phyloP scores from a whole-genome alignment of 768 basidiomycete genomes.

The Austroboletus eburneus region DNA sequence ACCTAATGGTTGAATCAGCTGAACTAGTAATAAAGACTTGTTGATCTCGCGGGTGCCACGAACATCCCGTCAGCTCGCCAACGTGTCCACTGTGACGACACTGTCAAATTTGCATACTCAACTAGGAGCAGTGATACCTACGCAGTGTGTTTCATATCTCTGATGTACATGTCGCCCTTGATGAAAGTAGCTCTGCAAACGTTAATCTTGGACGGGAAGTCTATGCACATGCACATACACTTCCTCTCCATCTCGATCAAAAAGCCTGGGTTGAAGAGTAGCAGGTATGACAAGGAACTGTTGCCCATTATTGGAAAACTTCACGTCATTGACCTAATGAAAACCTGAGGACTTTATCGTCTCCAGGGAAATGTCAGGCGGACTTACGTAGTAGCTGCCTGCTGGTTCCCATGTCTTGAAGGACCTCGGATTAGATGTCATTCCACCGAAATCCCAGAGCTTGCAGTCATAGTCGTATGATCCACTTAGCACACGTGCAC shows the following conservation, averaged over 20 bases:
- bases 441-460: slow-evolving; percentile 99
- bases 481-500: slow-evolving; percentile 86
- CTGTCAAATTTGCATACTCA: slow-evolving; percentile 5
- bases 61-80: slow-evolving; percentile 81
- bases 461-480: slow-evolving; percentile 98
- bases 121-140: slow-evolving; percentile 39
- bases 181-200: slow-evolving; percentile 67
- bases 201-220: slow-evolving; percentile 33
- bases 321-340: slow-evolving; percentile 80
- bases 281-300: slow-evolving; percentile 86
- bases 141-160: slow-evolving; percentile 99
- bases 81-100: slow-evolving; percentile 76
- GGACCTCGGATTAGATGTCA: slow-evolving; percentile 85
- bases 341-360: not conserved
- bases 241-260: slow-evolving; percentile 90
- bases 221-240: slow-evolving; percentile 53
- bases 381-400: slow-evolving; percentile 80
- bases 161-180: slow-evolving; percentile 97
- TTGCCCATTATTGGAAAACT: slow-evolving; percentile 84
- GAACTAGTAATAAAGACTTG: slow-evolving; percentile 87
- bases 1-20: slow-evolving; percentile 95
- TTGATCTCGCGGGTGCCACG: slow-evolving; percentile 89
- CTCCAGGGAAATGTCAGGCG: not conserved
- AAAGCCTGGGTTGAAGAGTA: slow-evolving; percentile 82
- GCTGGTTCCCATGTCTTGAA: slow-evolving; percentile 97